Base-by-base conservation (phyloP, 306 rosid species). In the Prunus salicina region DNA sequence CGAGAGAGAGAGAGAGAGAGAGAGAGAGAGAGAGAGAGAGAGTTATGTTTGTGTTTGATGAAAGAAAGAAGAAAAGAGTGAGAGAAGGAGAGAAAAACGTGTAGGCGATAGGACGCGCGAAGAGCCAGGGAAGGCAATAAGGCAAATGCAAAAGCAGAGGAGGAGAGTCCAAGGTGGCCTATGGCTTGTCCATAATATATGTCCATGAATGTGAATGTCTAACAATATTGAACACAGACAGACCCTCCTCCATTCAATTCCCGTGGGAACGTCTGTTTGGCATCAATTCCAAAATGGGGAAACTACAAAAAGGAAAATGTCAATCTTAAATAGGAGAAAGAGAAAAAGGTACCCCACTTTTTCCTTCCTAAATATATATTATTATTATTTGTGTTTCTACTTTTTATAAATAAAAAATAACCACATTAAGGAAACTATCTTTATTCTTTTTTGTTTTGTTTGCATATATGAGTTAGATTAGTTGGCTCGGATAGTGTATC, bases 71-170 rank as follows among this genome's bases (percentile, higher is more conserved):
- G 22, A 19, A 50, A 56, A 20, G 67, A 19, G 41, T 14, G 28
- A 57, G 65, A 80, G 77, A 79, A 84, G 68, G 92, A 86, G 96
- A 89, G 92, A 87, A 88, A 86, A 80, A 51, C 80, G 90, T 85
- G 86, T 81, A 51, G 86, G 87, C 77, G 84, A 85, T 71, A 84
- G 98, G 91, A 88, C 80, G 80, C 71, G 88, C 97, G 93, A 85
- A 87, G 89, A 82, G 82, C 73, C 76, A 88, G 90, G 86, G 74
- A 55, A 68, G 25, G 69, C 6, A 64, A 73, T 50, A 63, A 34
- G 72, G 63, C 25, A 66, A 72, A 68, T 60, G 56, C 12, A 58
- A 72, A 66, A 57, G 70, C 57, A 56, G 64, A 67, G 75, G 65
- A 71, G 64, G 74, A 73, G 67, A 32, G 69, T 5, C 55, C 16